These are phyloP conservation scores for Plasmopara muralis DNA, from an alignment of 352 stramenopile species.

Conservation along the genomic window DNA sequence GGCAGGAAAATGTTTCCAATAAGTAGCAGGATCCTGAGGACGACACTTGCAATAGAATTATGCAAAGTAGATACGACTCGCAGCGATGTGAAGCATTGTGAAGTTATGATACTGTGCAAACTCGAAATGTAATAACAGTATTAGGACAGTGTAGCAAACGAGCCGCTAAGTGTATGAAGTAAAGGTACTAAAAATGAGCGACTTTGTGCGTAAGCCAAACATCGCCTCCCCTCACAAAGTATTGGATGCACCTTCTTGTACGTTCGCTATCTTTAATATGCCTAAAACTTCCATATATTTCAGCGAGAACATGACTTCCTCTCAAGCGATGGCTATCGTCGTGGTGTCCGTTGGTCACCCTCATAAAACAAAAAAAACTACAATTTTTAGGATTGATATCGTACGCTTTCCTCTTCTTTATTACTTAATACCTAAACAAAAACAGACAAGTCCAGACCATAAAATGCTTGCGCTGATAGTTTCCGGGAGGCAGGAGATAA, in stretches of 20 bases:
- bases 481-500: conserved; percentile 31
- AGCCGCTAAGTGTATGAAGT: conserved; percentile 23
- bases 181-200: conserved; percentile 61
- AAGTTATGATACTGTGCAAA: too few relatives aligned
- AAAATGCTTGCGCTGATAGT: conserved; percentile 53
- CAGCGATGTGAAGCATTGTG: conserved; percentile 34
- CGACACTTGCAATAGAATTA: neutral
- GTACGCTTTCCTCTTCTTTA: neutral
- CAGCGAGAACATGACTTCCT: conserved; percentile 40
- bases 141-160: conserved; percentile 49
- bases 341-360: conserved; percentile 42
- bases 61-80: conserved; percentile 29
- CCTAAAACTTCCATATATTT: neutral
- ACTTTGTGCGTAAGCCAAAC: conserved; percentile 74
- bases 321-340: conserved; percentile 39
- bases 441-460: conserved; percentile 48
- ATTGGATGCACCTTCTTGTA: conserved; percentile 63
- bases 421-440: conserved; percentile 6
- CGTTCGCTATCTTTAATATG: conserved; percentile 1
- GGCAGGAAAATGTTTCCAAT: conserved; percentile 26
- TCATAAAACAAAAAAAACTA: neutral
- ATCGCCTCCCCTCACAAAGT: conserved; percentile 63
- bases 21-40: conserved; percentile 15
- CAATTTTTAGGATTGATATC: neutral
- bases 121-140: conserved; percentile 22